Conservation (phyloP, 192 early-diverging fungal species). For the Phycomyces nitens region DNA sequence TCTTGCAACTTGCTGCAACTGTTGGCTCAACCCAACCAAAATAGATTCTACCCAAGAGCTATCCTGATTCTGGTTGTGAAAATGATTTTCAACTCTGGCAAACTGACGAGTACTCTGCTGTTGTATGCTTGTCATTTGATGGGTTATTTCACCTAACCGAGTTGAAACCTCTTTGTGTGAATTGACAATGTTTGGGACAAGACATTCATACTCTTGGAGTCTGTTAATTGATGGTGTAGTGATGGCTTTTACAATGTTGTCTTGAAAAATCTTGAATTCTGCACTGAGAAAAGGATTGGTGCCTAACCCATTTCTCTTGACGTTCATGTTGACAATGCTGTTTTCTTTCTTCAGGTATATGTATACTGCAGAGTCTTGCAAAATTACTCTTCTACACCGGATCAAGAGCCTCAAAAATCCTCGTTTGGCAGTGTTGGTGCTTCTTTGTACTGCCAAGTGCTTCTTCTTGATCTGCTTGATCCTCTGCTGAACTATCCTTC, state of each 20-base stretch:
- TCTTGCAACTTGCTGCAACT: too few species aligned
- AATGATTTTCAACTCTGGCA: too few species aligned
- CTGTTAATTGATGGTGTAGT: background rate
- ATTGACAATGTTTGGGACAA: conserved; percentile 2
- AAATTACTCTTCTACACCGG: background rate
- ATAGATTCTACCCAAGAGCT: too few species aligned
- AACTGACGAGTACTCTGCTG: too few species aligned
- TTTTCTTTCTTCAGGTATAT: background rate
- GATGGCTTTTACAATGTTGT: background rate
- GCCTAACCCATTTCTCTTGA: background rate
- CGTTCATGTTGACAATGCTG: background rate
- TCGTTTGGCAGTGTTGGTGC: background rate
- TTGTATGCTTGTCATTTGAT: background rate
- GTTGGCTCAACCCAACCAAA: too few species aligned
- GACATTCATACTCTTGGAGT: background rate
- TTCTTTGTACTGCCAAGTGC: background rate
- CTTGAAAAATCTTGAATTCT: background rate
- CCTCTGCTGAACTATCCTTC: background rate
- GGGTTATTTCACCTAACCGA: background rate
- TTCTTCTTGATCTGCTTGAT: background rate
- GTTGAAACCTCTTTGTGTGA: background rate
- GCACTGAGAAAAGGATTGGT: background rate
- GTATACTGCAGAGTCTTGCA: conserved; percentile 1
- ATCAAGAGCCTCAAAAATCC: background rate
- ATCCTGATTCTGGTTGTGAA: too few species aligned